phyloP scores from a whole-genome alignment of 2,329 filamentous ascomycete genomes.

The Chalaropsis ovoidea region DNA sequence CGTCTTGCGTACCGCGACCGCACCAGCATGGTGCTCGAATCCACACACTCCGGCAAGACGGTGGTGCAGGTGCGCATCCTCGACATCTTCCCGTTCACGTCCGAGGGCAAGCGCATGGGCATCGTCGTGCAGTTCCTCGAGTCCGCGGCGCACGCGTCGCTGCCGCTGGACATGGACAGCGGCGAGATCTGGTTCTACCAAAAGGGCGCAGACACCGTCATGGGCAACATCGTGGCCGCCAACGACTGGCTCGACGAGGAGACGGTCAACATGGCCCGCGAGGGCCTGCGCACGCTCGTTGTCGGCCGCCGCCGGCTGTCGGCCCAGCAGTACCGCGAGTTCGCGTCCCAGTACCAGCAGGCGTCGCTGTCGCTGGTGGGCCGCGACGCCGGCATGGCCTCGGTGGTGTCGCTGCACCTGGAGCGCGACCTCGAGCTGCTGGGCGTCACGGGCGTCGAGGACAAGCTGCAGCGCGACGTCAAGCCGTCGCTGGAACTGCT shows the following conservation, averaged over 20 bases:
- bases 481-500: conserved; percentile 91
- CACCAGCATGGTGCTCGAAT: conserved; percentile 72
- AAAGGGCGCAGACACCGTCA: conserved; percentile 96
- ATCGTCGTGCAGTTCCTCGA: conserved; percentile 82
- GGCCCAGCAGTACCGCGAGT: conserved; percentile 66
- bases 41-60: conserved; percentile 57
- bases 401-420: conserved; percentile 67
- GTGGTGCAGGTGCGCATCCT: conserved; percentile 81
- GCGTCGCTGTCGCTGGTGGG: conserved; percentile 70
- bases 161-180: conserved; percentile 40
- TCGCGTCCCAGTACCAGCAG: conserved; percentile 62
- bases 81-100: conserved; percentile 95
- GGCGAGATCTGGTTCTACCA: conserved; percentile 97
- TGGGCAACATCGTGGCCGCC: conserved; percentile 86
- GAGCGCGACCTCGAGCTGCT: conserved; percentile 84
- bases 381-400: conserved; percentile 72
- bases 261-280: conserved; percentile 97
- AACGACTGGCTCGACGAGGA: conserved; percentile 99
- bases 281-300: conserved; percentile 86
- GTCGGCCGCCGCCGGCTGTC: conserved; percentile 87
- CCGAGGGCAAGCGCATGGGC: conserved; percentile 95
- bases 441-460: conserved; percentile 95
- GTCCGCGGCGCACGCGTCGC: conserved; percentile 42
- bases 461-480: conserved; percentile 90
- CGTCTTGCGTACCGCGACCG: conserved; percentile 77